Base-by-base conservation (phyloP, 2,329 filamentous ascomycete species). In the Dendryphion nanum region DNA sequence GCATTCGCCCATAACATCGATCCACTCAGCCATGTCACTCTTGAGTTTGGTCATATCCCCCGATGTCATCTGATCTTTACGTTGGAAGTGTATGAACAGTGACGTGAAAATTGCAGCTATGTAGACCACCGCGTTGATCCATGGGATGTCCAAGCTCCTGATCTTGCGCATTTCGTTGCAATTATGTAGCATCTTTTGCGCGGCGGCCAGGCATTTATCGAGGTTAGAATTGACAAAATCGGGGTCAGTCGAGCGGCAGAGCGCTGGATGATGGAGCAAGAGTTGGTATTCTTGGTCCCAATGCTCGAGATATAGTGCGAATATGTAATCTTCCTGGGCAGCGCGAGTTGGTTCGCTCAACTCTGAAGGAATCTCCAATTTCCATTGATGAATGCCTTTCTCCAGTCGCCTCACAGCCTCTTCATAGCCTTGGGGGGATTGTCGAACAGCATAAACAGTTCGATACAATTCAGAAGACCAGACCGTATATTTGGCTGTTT, bases 121-220 rank as follows among this genome's bases (percentile, higher is more conserved):
- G 54, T 86, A 88, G 5, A 86, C 76, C 0, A 85, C 82, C 33
- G 81, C 75, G 33, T 84, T 83, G 51, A 86, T 85, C 85, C 86
- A 90, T 1, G 85, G 88, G 1, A 84, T 86, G 55, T 91, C 86
- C 4, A 90, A 67, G 30, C 80, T 81, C 54, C 84, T 86, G 40
- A 82, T 70, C 48, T 74, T 75, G 41, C 79, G 76, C 33, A 90
- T 65, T 37, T 79, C 71, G 16, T 73, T 71, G 5, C 82, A 78
- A 18, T 76, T 73, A 16, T 72, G 69, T 3, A 90, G 69, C 65
- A 89, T 79, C 44, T 82, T 76, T 32, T 77, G 74, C 5, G 83
- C 77, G 7, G 79, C 79, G 33, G 82, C 76, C 21, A 87, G 77
- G 57, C 84, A 88, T 30, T 85, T 61, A 42, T 72, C 67, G 4